Percentiles rank a stretch among this genome's conserved stretches.
Conservation (phyloP, 129 eudicot species). For the Flaveria trinervia region DNA sequence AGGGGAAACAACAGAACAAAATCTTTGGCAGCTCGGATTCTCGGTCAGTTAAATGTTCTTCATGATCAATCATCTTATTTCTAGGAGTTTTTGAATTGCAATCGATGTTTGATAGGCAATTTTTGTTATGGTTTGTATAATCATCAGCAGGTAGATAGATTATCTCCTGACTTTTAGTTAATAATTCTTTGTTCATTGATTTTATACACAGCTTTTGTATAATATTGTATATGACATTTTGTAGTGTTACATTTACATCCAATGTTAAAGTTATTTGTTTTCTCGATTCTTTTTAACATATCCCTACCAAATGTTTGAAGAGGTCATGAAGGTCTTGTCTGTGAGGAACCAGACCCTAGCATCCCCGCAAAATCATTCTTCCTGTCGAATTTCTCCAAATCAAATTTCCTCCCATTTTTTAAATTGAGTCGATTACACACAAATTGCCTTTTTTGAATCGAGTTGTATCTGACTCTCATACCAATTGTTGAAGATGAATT, state of each 20-base stretch:
- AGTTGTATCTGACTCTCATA: no score
- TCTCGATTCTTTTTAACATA: neutral
- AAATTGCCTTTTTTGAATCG: no score
- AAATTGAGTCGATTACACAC: no score
- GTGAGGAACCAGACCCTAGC: no score
- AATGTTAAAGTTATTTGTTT: neutral
- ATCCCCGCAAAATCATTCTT: no score
- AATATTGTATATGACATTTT: slow-evolving; percentile 28
- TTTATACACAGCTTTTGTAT: slow-evolving; percentile 38
- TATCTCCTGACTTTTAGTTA: slow-evolving; percentile 20
- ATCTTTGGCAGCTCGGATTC: slow-evolving; percentile 63
- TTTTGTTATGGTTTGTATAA: slow-evolving; percentile 3
- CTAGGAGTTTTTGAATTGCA: slow-evolving; percentile 23
- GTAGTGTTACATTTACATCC: slow-evolving; percentile 1
- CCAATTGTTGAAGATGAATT: no score
- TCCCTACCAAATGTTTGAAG: neutral
- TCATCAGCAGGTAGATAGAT: slow-evolving; percentile 23
- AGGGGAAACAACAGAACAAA: slow-evolving; percentile 49
- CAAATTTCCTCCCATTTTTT: no score
- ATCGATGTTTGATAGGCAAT: slow-evolving; percentile 15
- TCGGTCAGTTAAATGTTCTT: slow-evolving; percentile 63
- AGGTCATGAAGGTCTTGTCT: neutral
- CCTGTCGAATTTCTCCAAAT: no score
- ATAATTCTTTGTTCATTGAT: slow-evolving; percentile 31
- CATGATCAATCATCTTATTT: slow-evolving; percentile 75